Conservation (phyloP, 1,284 basidiomycete species). For the Moesziomyces parantarcticus region DNA sequence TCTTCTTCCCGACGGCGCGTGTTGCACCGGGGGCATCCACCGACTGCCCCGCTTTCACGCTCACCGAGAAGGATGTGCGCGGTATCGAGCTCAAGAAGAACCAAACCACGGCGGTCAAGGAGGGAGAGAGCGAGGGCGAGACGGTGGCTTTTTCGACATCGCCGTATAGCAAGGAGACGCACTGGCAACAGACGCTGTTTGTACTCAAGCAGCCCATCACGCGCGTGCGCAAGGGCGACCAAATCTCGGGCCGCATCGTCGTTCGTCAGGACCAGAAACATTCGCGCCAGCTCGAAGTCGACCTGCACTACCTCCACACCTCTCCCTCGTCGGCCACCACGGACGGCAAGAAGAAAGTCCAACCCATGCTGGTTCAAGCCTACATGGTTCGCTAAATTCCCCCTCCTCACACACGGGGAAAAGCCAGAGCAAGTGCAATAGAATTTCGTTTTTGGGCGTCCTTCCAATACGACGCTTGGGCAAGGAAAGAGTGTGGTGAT, state of each 20-base stretch:
- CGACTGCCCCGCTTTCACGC: slow-evolving; percentile 27
- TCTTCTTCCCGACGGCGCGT: slow-evolving; percentile 50
- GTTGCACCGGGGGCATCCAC: slow-evolving; percentile 5
- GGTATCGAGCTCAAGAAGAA: slow-evolving; percentile 87
- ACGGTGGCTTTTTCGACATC: slow-evolving; percentile 90
- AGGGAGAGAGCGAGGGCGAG: slow-evolving; percentile 69
- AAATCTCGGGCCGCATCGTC: slow-evolving; percentile 82
- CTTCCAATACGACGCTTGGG: too few species aligned
- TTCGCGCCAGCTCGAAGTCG: slow-evolving; percentile 87
- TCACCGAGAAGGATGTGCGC: slow-evolving; percentile 65
- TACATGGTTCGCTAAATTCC: slow-evolving; percentile 75
- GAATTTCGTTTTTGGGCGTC: neutral
- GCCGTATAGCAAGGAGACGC: slow-evolving; percentile 85
- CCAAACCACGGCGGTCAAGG: slow-evolving; percentile 67
- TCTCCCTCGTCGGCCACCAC: neutral
- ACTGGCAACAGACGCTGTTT: slow-evolving; percentile 97
- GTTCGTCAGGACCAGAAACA: slow-evolving; percentile 85
- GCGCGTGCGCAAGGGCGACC: slow-evolving; percentile 77
- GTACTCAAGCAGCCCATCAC: slow-evolving; percentile 81
- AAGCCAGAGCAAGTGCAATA: neutral
- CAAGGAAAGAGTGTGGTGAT: slow-evolving; percentile 1
- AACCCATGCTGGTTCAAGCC: slow-evolving; percentile 74
- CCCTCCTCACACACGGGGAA: neutral
- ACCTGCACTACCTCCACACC: slow-evolving; percentile 79
- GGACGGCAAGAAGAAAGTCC: slow-evolving; percentile 21